Percentiles rank a stretch among this genome's conserved stretches.
Evolutionary conservation across 2,329 filamentous ascomycete species (phyloP).

Genomic region (Volutella citrinella): DNA sequence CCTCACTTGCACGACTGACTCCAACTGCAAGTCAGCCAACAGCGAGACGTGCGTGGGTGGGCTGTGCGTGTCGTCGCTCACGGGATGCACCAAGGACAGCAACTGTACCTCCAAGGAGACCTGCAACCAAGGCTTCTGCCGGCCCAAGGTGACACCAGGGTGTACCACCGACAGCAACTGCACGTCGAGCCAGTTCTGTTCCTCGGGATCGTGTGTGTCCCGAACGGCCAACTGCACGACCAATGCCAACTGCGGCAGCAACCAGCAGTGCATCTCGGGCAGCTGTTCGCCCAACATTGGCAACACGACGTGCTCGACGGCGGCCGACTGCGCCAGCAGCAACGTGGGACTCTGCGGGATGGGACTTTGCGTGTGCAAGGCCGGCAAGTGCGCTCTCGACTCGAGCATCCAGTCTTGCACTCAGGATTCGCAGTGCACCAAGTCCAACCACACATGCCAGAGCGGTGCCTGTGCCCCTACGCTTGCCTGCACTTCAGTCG

Average conservation of each 20-base stretch:
- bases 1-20: background rate
- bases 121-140: conserved; percentile 7
- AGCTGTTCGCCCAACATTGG: conserved; percentile 5
- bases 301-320: no score
- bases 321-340: background rate
- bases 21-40: background rate
- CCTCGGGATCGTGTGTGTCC: conserved; percentile 5
- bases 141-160: background rate
- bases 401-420: background rate
- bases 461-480: background rate
- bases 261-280: conserved; percentile 2
- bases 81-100: conserved; percentile 1
- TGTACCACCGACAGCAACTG: conserved; percentile 5
- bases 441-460: background rate
- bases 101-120: conserved; percentile 3
- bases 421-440: background rate
- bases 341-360: background rate
- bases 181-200: conserved; percentile 3
- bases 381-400: background rate
- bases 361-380: background rate
- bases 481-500: background rate
- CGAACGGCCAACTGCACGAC: background rate
- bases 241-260: background rate
- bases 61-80: conserved; percentile 3
- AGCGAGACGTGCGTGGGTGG: conserved; percentile 6